Percentiles rank a stretch among this genome's conserved stretches.
phyloP scores from a whole-genome alignment of 2,329 filamentous ascomycete genomes.

The Neonectria coccinea region DNA sequence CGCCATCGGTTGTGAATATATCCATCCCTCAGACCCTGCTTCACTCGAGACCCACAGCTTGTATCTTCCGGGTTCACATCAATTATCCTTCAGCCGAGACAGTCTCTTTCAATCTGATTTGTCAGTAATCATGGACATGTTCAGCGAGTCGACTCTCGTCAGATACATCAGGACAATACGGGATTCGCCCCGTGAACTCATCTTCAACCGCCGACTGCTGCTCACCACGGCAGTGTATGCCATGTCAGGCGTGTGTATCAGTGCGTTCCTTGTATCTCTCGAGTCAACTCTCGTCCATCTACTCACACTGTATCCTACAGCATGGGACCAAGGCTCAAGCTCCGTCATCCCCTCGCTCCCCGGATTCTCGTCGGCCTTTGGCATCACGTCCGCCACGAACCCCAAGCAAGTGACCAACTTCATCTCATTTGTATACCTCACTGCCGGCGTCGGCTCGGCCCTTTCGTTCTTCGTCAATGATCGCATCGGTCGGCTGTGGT shows the following conservation, averaged over 20 bases:
- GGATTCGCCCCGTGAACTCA: constrained; percentile 32
- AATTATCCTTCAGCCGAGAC: not conserved
- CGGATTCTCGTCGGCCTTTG: constrained; percentile 29
- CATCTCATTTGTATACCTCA: constrained; percentile 35
- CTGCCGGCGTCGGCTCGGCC: constrained; percentile 23
- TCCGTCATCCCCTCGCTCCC: constrained; percentile 36
- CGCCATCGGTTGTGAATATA: constrained; percentile 11
- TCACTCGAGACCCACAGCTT: not conserved
- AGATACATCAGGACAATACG: constrained; percentile 28
- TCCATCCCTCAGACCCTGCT: not conserved
- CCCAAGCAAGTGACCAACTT: constrained; percentile 32
- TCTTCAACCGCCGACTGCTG: constrained; percentile 27
- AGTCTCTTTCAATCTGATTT: not conserved
- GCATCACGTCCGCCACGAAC: constrained; percentile 30
- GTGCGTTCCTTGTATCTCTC: constrained; percentile 4
- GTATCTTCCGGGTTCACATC: not conserved
- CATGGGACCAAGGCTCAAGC: constrained; percentile 35
- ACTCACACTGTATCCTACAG: not conserved
- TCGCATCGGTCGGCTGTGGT: constrained; percentile 54
- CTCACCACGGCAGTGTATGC: constrained; percentile 28
- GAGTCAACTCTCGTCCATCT: not conserved
- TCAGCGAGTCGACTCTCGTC: constrained; percentile 27
- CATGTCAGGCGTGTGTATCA: constrained; percentile 34
- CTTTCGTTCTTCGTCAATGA: constrained; percentile 34
- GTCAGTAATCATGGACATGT: not conserved